These are phyloP conservation scores for Trebouxia sp. DNA, from an alignment of 139 green algal species.

Conservation along the genomic window DNA sequence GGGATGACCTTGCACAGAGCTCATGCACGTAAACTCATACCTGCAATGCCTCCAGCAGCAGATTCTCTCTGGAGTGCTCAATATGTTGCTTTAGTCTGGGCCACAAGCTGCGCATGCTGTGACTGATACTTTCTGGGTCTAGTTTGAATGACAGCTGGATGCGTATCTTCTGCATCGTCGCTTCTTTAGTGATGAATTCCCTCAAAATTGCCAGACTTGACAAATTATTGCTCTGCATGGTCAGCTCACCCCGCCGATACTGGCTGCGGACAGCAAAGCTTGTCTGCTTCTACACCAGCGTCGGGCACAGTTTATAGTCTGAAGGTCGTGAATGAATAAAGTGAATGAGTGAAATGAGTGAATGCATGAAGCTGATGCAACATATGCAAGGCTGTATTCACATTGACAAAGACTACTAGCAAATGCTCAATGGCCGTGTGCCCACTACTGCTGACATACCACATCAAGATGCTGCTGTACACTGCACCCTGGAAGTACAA, in stretches of 20 bases:
- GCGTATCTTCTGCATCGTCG: constrained; percentile 56
- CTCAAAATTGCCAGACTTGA: constrained; percentile 67
- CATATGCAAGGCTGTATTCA: not conserved
- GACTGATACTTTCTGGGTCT: constrained; percentile 34
- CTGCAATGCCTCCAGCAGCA: constrained; percentile 65
- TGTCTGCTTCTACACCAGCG: no score
- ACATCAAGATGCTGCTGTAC: constrained; percentile 42
- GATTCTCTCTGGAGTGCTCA: constrained; percentile 37
- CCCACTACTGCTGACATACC: not conserved
- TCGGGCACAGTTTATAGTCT: constrained; percentile 26
- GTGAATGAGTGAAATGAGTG: not conserved
- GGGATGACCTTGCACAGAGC: not conserved
- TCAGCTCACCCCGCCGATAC: constrained; percentile 54
- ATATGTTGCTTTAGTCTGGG: constrained; percentile 55
- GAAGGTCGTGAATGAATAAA: not conserved
- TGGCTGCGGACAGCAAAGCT: no score
- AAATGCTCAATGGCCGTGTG: not conserved
- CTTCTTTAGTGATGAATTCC: constrained; percentile 61
- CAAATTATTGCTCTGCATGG: constrained; percentile 63
- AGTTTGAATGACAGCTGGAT: constrained; percentile 48
- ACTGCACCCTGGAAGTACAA: constrained; percentile 56
- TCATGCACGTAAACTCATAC: constrained; percentile 29
- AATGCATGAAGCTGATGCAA: not conserved
- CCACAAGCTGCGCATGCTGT: constrained; percentile 40
- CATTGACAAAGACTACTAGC: not conserved